These are phyloP conservation scores for Dendrobium huoshanense DNA, from an alignment of 106 monocot genomes.

Conservation along the genomic window DNA sequence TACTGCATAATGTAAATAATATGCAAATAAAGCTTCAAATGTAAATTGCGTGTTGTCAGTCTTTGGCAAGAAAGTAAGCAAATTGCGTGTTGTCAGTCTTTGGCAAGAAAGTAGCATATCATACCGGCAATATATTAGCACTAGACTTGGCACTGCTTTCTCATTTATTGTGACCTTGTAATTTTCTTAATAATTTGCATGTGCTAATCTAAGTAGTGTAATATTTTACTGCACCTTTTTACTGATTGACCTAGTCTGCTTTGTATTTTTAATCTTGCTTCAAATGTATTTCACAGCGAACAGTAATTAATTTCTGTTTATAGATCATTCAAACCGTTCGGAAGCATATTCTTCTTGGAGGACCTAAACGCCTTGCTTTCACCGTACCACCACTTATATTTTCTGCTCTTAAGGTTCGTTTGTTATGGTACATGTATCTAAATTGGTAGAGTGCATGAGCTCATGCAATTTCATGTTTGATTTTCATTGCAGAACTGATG, in stretches of 20 bases:
- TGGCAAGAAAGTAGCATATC: neutral
- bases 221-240: neutral
- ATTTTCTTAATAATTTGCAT: neutral
- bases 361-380: conserved; percentile 65
- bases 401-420: conserved; percentile 79
- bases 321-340: conserved; percentile 78
- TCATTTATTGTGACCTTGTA: neutral
- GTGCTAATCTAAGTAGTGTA: neutral
- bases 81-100: neutral
- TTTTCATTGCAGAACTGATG: neutral
- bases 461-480: neutral
- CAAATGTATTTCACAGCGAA: neutral
- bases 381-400: conserved; percentile 81
- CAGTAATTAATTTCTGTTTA: conserved; percentile 6
- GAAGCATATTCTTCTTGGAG: conserved; percentile 85
- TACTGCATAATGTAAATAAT: neutral
- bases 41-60: neutral
- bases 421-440: neutral
- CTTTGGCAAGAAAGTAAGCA: neutral
- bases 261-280: neutral
- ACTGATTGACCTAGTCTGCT: neutral
- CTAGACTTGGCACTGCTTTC: no score
- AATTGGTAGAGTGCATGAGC: neutral
- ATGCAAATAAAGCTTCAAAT: neutral
- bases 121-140: no score